Conservation (phyloP, 2,329 filamentous ascomycete species). For the Aureobasidium leucospermi region DNA sequence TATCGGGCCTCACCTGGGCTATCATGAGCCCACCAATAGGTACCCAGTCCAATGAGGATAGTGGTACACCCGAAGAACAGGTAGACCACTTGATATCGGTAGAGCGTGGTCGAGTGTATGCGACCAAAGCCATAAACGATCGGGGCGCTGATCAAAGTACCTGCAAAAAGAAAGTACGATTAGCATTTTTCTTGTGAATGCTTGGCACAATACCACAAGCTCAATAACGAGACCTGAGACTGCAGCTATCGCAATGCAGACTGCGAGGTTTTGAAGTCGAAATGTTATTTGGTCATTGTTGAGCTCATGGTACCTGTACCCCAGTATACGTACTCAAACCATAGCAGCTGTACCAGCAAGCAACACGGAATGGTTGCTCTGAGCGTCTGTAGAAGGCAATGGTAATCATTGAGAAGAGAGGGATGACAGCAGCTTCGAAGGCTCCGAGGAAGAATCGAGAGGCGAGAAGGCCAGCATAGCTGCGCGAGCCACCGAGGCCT, state of each 20-base stretch:
- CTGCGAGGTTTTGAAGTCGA: too few species aligned
- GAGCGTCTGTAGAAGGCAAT: slow-evolving; percentile 14
- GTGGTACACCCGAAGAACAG: slow-evolving; percentile 15
- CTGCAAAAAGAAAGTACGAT: too few species aligned
- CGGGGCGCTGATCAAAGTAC: slow-evolving; percentile 6
- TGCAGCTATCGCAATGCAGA: too few species aligned
- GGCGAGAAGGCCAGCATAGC: slow-evolving; percentile 16
- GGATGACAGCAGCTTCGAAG: slow-evolving; percentile 16
- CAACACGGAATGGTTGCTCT: slow-evolving; percentile 15
- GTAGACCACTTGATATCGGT: slow-evolving; percentile 15
- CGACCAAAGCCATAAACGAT: slow-evolving; percentile 15
- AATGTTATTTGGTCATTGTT: too few species aligned
- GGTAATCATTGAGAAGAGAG: slow-evolving; percentile 14
- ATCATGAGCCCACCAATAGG: slow-evolving; percentile 15
- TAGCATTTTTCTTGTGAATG: too few species aligned
- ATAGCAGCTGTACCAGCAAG: slow-evolving; percentile 15
- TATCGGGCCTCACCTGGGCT: slow-evolving; percentile 25
- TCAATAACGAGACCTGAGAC: too few species aligned
- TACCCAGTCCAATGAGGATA: too few species aligned
- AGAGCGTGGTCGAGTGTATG: slow-evolving; percentile 11
- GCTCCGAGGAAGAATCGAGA: slow-evolving; percentile 18
- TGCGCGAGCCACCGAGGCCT: slow-evolving; percentile 14
- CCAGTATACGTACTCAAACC: neutral
- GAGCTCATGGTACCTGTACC: too few species aligned
- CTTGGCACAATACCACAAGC: too few species aligned